phyloP scores from a whole-genome alignment of 441 rosid species.

The Mallotus japonicus region DNA sequence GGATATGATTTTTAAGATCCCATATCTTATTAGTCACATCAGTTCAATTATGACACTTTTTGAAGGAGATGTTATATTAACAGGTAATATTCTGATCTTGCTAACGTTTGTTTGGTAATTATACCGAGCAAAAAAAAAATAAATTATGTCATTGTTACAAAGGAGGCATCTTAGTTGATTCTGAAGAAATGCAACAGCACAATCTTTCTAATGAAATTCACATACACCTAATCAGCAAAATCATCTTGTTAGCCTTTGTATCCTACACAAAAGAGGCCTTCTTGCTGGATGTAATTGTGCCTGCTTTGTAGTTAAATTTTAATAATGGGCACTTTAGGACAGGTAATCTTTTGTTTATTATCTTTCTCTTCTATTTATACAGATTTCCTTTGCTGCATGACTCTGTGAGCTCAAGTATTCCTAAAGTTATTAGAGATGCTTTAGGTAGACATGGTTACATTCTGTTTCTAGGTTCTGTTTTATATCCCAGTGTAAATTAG shows the following conservation, averaged over 20 bases:
- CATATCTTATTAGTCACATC: slow-evolving; percentile 81
- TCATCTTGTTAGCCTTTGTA: neutral
- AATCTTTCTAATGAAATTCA: neutral
- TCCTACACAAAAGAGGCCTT: neutral
- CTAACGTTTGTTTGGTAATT: neutral
- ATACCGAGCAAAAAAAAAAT: neutral
- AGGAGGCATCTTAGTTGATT: neutral
- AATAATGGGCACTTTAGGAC: neutral
- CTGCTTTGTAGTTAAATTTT: neutral
- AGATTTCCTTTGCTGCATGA: neutral
- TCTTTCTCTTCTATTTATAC: neutral
- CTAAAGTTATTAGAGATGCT: neutral
- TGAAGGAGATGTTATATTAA: slow-evolving; percentile 88
- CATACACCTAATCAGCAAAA: neutral
- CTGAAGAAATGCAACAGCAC: neutral
- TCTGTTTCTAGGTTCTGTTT: neutral
- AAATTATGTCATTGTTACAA: neutral
- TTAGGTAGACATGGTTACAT: neutral
- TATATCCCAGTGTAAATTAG: neutral
- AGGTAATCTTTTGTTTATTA: neutral
- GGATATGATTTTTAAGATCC: slow-evolving; percentile 92
- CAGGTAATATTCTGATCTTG: slow-evolving; percentile 46
- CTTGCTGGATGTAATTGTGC: neutral
- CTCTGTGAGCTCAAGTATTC: neutral
- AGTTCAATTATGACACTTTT: slow-evolving; percentile 85